phyloP scores from a whole-genome alignment of 306 rosid species.

The Cicer judaicum region DNA sequence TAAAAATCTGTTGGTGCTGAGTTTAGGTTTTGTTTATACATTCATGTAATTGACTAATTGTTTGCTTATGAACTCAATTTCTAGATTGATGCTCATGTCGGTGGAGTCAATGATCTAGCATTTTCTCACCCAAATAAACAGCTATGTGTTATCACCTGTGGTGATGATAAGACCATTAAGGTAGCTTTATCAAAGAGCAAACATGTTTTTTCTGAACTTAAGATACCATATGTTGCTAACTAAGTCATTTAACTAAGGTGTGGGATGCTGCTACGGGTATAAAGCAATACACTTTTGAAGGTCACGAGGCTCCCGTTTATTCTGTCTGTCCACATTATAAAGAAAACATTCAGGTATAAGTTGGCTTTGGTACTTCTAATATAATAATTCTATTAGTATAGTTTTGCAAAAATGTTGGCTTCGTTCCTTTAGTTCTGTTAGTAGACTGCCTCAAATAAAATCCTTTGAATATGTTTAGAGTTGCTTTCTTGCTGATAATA shows the following conservation, averaged over 20 bases:
- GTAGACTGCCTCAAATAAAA: conserved; percentile 21
- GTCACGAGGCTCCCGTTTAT: conserved; percentile 97
- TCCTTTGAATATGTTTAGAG: conserved; percentile 28
- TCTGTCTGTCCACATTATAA: conserved; percentile 95
- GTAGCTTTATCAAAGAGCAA: conserved; percentile 52
- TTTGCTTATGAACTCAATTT: conserved; percentile 35
- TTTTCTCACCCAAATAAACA: conserved; percentile 96
- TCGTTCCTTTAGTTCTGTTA: conserved; percentile 22
- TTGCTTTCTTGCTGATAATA: conserved; percentile 29
- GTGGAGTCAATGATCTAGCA: conserved; percentile 98
- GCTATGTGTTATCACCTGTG: conserved; percentile 95
- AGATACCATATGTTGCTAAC: conserved; percentile 39
- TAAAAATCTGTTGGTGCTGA: conserved; percentile 30
- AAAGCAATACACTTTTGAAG: conserved; percentile 83
- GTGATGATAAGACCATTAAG: conserved; percentile 96
- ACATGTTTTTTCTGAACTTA: conserved; percentile 40
- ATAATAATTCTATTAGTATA: conserved; percentile 23
- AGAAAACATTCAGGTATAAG: conserved; percentile 87
- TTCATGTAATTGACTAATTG: conserved; percentile 19
- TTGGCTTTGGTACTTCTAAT: conserved; percentile 21
- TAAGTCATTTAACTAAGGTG: conserved; percentile 60
- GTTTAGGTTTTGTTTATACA: conserved; percentile 24
- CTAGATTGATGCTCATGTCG: conserved; percentile 96
- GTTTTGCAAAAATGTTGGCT: conserved; percentile 8
- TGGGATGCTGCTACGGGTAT: conserved; percentile 95